Conservation (phyloP, 1,284 basidiomycete genomes). For the Cystobasidium sp. region DNA sequence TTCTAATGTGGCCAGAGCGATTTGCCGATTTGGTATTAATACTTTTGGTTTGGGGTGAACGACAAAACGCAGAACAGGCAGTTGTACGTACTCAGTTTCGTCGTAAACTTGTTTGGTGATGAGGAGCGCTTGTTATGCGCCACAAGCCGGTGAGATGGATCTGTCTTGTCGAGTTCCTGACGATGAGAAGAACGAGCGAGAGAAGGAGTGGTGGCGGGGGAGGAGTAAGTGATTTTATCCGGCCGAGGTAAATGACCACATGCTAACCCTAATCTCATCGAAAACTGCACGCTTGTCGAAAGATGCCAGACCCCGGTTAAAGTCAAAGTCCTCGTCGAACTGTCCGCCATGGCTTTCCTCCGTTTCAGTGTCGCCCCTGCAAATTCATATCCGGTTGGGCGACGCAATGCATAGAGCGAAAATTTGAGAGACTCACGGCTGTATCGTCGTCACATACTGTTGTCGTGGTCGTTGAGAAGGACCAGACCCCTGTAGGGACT, state of each 20-base stretch:
- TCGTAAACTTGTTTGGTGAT: conserved; percentile 29
- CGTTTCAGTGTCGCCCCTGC: conserved; percentile 37
- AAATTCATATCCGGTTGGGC: neutral
- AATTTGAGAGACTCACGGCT: conserved; percentile 21
- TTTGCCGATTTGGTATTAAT: conserved; percentile 30
- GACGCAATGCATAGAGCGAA: neutral
- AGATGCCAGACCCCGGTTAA: conserved; percentile 41
- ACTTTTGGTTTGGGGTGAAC: conserved; percentile 37
- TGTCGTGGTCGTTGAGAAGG: conserved; percentile 36
- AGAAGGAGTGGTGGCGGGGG: too few relatives aligned
- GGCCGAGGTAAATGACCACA: neutral
- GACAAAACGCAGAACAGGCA: conserved; percentile 43
- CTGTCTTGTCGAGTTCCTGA: conserved; percentile 49
- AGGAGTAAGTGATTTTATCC: neutral
- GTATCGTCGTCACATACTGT: conserved; percentile 35
- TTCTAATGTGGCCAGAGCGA: conserved; percentile 1
- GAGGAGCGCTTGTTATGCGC: conserved; percentile 50
- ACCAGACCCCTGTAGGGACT: neutral
- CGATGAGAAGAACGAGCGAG: neutral
- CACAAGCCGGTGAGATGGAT: conserved; percentile 50
- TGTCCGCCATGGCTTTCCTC: conserved; percentile 24
- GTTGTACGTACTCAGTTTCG: conserved; percentile 35
- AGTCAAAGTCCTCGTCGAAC: conserved; percentile 52
- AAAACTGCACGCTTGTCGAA: conserved; percentile 52
- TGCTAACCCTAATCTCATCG: conserved; percentile 45